Percentiles rank a stretch among this genome's conserved stretches.
These are phyloP conservation scores for Paramecium octaurelia DNA, from an alignment of 73 alveolate genomes.

Conservation along the genomic window DNA sequence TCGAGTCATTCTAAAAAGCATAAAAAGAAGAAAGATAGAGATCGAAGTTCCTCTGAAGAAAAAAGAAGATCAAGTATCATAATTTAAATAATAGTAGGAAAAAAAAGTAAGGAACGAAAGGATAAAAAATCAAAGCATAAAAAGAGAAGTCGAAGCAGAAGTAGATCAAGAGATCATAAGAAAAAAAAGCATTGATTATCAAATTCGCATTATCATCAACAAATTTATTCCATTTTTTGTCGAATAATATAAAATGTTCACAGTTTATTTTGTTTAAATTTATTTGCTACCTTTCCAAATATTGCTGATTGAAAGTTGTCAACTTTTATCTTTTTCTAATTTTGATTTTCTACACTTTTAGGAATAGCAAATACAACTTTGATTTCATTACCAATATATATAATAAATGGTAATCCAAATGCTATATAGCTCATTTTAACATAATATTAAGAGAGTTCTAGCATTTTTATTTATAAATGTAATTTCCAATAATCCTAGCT, in stretches of 20 bases:
- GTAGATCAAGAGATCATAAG: conserved; percentile 38
- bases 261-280: not conserved
- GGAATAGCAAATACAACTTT: not conserved
- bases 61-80: conserved; percentile 38
- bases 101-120: conserved; percentile 35
- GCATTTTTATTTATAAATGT: not conserved
- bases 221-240: not conserved
- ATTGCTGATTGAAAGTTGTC: not conserved
- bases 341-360: not conserved
- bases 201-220: no score
- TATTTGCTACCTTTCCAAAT: not conserved
- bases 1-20: not conserved
- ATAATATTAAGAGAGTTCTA: not conserved
- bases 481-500: not conserved
- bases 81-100: not conserved
- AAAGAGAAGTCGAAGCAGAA: conserved; percentile 37
- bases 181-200: not conserved
- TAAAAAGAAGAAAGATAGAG: conserved; percentile 4
- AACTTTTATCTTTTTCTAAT: not conserved
- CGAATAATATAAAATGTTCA: not conserved
- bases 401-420: not conserved
- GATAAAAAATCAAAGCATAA: conserved; percentile 41
- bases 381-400: not conserved
- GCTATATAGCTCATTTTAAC: not conserved
- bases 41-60: conserved; percentile 9